Evolutionary conservation across 1,139 yeast species (phyloP), one percentile per base, ranked within the genome.

Genomic region (Chernovozyma sophiae-reginae): DNA sequence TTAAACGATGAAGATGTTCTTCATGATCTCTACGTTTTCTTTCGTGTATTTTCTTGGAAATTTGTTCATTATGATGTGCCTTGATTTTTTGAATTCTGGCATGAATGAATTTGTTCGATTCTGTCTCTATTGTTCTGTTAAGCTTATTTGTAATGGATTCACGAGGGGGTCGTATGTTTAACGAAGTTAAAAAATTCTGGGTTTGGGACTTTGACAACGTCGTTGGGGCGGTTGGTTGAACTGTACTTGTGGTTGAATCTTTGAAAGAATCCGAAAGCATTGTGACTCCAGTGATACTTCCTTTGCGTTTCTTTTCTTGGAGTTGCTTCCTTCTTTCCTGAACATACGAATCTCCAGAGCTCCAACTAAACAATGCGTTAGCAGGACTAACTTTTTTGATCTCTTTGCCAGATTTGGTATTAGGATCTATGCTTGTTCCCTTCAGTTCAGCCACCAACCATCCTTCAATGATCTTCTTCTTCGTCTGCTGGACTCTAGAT

Each of bases 331-430:
- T 62, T 29, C 72, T 48, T 1, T 60, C 57, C 23, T 55, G 58
- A 10, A 68, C 58, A 41, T 67, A 66, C 8, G 63, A 56, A 38
- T 69, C 74, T 16, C 66, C 62, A 0, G 74, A 66, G 6, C 74
- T 65, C 76, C 76, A 70, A 34, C 62, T 57, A 41, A 70, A 70
- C 32, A 69, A 53, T 14, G 67, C 60, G 43, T 59, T 63, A n/a
- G 65, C 58, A 1, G 56, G 37, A 2, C 17, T 32, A 10, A 28
- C 24, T 17, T 23, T 33, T 27, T 16, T 30, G 15, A 23, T 34
- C 4, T 19, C 37, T 4, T 36, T 13, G 17, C 17, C 31, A n/a
- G 32, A 35, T 24, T 40, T 37, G 27, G 40, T 40, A 7, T 25
- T 32, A 23, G 16, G 19, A 3, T 22, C 34, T n/a, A n/a, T n/a